A percentile compares a stretch with the other conserved stretches of the same genome.
These are phyloP conservation scores for Gracilaria gracilis DNA, from an alignment of 23 red algal species.

Conservation along the genomic window DNA sequence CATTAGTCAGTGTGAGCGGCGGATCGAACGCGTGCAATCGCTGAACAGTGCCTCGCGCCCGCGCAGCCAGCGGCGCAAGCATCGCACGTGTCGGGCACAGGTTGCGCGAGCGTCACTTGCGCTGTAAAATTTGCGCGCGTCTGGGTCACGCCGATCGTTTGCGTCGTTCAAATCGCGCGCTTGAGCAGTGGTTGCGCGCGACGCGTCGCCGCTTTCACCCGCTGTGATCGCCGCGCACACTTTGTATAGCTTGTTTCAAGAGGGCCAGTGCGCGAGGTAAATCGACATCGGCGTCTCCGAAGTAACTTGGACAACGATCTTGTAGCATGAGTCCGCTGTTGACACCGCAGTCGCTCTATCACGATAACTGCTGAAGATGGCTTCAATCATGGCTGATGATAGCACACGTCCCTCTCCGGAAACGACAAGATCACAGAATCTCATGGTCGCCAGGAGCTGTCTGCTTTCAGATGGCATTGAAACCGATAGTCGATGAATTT, in stretches of 20 bases:
- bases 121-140: too few species aligned
- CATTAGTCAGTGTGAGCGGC: too few species aligned
- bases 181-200: too few species aligned
- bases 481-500: slow-evolving; percentile 77
- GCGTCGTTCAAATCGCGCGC: too few species aligned
- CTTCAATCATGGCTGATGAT: slow-evolving; percentile 70
- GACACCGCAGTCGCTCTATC: slow-evolving; percentile 47
- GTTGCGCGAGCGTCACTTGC: too few species aligned
- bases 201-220: too few species aligned
- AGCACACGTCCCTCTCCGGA: slow-evolving; percentile 42
- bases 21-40: too few species aligned
- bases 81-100: too few species aligned
- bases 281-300: slow-evolving; percentile 73
- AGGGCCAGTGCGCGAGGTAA: slow-evolving; percentile 70
- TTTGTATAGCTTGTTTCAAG: slow-evolving; percentile 55
- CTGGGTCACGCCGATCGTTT: too few species aligned
- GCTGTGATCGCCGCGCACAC: too few species aligned
- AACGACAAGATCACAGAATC: slow-evolving; percentile 78
- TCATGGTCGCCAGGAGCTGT: slow-evolving; percentile 49
- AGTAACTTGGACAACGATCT: slow-evolving; percentile 79
- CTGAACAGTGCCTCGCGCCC: too few species aligned
- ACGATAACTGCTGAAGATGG: slow-evolving; percentile 60
- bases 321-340: slow-evolving; percentile 52
- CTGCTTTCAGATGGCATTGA: slow-evolving; percentile 53
- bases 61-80: too few species aligned